These are phyloP conservation scores for Penicillium dipodomyicola DNA, from an alignment of 495 filamentous ascomycete species.

Conservation along the genomic window DNA sequence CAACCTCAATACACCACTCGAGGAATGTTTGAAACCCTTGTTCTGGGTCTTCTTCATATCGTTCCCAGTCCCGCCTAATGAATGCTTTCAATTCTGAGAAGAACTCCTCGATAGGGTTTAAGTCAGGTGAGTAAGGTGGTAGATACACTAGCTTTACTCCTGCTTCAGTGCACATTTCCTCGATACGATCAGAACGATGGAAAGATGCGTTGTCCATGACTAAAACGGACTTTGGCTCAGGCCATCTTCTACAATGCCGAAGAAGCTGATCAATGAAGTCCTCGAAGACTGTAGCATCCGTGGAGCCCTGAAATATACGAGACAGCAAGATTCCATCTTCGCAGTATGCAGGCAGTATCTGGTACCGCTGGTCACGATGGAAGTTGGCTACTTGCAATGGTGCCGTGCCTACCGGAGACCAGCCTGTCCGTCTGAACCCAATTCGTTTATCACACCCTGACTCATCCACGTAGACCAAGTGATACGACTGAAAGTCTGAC, in stretches of 20 bases:
- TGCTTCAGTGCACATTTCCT: conserved; percentile 7
- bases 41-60: conserved; percentile 6
- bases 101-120: conserved; percentile 14
- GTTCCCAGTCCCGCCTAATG: conserved; percentile 5
- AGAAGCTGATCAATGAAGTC: conserved; percentile 41
- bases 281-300: conserved; percentile 37
- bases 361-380: conserved; percentile 29
- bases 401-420: conserved; percentile 29
- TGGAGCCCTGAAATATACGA: conserved; percentile 35
- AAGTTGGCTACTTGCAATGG: conserved; percentile 32
- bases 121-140: conserved; percentile 6
- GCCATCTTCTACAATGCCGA: conserved; percentile 33
- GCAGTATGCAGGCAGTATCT: conserved; percentile 42
- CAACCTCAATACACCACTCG: conserved; percentile 3
- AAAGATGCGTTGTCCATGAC: too few relatives aligned
- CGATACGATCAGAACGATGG: neutral
- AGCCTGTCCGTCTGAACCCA: conserved; percentile 29
- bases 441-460: conserved; percentile 12
- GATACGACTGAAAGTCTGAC: conserved; percentile 26
- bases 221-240: conserved; percentile 24
- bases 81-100: conserved; percentile 17
- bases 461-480: neutral
- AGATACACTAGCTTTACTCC: conserved; percentile 30
- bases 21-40: conserved; percentile 6
- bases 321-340: conserved; percentile 35